These are phyloP conservation scores for Ormosia semicastrata DNA, from an alignment of 306 rosid species.

Conservation along the genomic window DNA sequence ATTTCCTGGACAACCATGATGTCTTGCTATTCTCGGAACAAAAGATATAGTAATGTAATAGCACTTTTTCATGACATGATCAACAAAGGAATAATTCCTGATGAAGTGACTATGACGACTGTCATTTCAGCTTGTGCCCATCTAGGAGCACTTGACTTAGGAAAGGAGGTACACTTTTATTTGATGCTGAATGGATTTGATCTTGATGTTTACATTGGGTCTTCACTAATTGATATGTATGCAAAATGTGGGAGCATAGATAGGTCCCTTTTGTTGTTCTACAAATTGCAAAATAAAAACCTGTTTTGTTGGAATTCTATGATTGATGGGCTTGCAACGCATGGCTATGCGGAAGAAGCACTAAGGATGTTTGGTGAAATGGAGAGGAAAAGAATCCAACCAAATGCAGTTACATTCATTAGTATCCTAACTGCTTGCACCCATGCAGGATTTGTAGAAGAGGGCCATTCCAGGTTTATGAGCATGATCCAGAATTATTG, in stretches of 20 bases:
- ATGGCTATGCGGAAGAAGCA: conserved; percentile 58
- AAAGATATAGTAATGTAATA: conserved; percentile 50
- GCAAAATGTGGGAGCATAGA: conserved; percentile 83
- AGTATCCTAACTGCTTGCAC: conserved; percentile 75
- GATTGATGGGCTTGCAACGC: conserved; percentile 73
- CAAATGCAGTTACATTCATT: conserved; percentile 69
- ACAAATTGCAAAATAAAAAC: conserved; percentile 58
- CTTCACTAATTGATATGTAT: conserved; percentile 80
- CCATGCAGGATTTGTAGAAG: conserved; percentile 71
- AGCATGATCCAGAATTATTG: conserved; percentile 60
- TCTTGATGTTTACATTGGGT: conserved; percentile 75
- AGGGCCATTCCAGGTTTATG: conserved; percentile 53
- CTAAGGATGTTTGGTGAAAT: conserved; percentile 59
- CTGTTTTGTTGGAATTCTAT: conserved; percentile 82
- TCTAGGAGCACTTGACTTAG: conserved; percentile 75
- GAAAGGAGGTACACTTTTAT: conserved; percentile 65
- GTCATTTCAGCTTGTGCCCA: conserved; percentile 80
- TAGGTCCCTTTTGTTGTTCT: conserved; percentile 67
- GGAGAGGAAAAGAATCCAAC: conserved; percentile 54
- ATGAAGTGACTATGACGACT: conserved; percentile 64
- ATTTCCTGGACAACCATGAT: conserved; percentile 83
- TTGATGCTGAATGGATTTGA: conserved; percentile 53
- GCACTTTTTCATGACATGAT: conserved; percentile 53
- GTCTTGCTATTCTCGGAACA: conserved; percentile 55
- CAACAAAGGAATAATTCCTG: conserved; percentile 52